Conservation (phyloP, 2,329 filamentous ascomycete genomes). For the Elsinoe ampelina region DNA sequence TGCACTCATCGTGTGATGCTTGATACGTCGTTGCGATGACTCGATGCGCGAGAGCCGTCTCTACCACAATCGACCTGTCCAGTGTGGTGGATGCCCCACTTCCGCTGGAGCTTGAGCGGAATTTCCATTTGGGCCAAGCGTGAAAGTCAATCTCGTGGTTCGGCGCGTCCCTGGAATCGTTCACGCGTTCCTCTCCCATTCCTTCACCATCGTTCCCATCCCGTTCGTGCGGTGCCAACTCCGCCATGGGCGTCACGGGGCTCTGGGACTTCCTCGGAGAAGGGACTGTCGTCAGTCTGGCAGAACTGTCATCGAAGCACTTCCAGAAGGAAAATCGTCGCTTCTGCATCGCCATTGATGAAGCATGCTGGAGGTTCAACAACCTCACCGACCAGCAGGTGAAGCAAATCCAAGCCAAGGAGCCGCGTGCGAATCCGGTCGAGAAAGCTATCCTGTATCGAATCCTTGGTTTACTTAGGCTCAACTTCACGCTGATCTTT, state of each 20-base stretch:
- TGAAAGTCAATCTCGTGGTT: background rate
- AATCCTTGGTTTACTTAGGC: constrained; percentile 37
- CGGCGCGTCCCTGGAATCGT: background rate
- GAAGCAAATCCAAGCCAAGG: constrained; percentile 25
- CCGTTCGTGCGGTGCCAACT: background rate
- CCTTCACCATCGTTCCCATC: background rate
- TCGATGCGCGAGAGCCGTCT: too few relatives aligned
- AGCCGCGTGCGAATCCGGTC: constrained; percentile 31
- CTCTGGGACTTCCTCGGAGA: constrained; percentile 33
- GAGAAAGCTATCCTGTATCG: constrained; percentile 35
- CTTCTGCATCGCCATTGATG: constrained; percentile 35
- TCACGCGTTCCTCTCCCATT: background rate
- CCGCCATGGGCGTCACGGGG: background rate
- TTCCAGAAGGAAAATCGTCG: constrained; percentile 28
- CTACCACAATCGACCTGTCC: background rate
- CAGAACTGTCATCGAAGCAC: constrained; percentile 31
- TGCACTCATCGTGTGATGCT: constrained; percentile 44
- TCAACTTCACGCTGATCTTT: constrained; percentile 45
- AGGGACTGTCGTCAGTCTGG: constrained; percentile 28
- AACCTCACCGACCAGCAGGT: constrained; percentile 31
- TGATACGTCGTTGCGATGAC: background rate
- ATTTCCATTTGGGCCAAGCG: background rate
- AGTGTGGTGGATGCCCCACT: constrained; percentile 8
- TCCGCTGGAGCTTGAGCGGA: background rate
- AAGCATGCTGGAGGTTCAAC: constrained; percentile 37